Evolutionary conservation across 106 monocot species (phyloP).

Genomic region (Cymbidium sinense): DNA sequence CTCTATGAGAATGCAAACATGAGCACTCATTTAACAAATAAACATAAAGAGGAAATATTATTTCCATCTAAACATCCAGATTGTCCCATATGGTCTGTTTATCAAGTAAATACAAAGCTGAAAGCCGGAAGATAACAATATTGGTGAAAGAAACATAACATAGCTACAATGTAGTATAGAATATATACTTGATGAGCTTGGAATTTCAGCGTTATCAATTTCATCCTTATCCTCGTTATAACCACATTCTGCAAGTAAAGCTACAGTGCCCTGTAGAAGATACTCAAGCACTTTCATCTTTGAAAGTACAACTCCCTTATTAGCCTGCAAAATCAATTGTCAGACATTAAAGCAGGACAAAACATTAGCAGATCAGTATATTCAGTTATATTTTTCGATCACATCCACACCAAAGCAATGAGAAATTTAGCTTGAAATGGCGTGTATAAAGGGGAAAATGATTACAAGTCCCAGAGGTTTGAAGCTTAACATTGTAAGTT

Average conservation of each 20-base stretch:
- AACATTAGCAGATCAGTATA: background rate
- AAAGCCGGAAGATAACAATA: too few species aligned
- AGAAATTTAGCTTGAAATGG: too few species aligned
- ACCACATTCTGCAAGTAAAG: slow-evolving; percentile 34
- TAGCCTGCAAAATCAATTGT: slow-evolving; percentile 36
- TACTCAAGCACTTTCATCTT: slow-evolving; percentile 49
- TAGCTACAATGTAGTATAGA: too few species aligned
- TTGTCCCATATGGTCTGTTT: background rate
- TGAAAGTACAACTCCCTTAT: slow-evolving; percentile 33
- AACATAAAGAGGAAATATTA: too few species aligned
- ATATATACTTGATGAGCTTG: slow-evolving; percentile 18
- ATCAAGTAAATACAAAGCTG: background rate
- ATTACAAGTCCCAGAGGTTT: background rate
- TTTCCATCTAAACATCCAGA: background rate
- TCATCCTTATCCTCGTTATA: slow-evolving; percentile 43
- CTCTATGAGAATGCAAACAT: too few species aligned
- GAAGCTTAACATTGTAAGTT: background rate
- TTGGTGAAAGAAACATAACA: too few species aligned
- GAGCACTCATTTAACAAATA: too few species aligned
- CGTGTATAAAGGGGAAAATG: background rate
- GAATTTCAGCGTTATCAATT: slow-evolving; percentile 8
- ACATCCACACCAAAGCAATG: background rate
- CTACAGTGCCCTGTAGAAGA: slow-evolving; percentile 49
- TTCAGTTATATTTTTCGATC: background rate
- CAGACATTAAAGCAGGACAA: background rate